These are phyloP conservation scores for Talaromyces atroroseus DNA, from an alignment of 2,329 filamentous ascomycete genomes.

Conservation along the genomic window DNA sequence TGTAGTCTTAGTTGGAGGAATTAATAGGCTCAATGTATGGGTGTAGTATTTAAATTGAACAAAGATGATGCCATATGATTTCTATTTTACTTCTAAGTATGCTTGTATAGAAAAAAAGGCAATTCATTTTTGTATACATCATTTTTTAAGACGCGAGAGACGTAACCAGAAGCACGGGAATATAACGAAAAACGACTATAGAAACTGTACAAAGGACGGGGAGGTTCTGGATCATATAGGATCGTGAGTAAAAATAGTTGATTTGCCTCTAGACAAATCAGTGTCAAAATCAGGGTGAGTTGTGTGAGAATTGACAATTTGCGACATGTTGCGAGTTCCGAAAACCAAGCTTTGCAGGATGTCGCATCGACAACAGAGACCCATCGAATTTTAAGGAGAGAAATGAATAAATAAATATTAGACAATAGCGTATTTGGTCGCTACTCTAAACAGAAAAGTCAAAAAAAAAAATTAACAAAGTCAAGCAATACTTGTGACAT, in stretches of 20 bases:
- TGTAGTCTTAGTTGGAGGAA: too few species aligned
- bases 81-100: background rate
- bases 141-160: background rate
- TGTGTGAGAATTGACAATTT: background rate
- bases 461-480: background rate
- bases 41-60: too few species aligned
- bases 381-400: background rate
- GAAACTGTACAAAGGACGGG: background rate
- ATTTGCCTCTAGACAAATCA: background rate
- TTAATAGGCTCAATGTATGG: too few species aligned
- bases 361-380: background rate
- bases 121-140: background rate
- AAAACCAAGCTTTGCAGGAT: background rate
- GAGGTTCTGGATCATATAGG: background rate
- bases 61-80: too few species aligned
- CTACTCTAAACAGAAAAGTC: slow-evolving; percentile 6
- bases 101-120: background rate
- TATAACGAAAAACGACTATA: background rate
- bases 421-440: slow-evolving; percentile 11
- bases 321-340: background rate
- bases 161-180: background rate
- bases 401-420: slow-evolving; percentile 10
- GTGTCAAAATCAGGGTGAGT: background rate
- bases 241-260: background rate
- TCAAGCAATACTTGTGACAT: background rate